Evolutionary conservation across 225 moss, liverwort and hornwort genomes (phyloP).

Genomic region (Bryum argenteum): DNA sequence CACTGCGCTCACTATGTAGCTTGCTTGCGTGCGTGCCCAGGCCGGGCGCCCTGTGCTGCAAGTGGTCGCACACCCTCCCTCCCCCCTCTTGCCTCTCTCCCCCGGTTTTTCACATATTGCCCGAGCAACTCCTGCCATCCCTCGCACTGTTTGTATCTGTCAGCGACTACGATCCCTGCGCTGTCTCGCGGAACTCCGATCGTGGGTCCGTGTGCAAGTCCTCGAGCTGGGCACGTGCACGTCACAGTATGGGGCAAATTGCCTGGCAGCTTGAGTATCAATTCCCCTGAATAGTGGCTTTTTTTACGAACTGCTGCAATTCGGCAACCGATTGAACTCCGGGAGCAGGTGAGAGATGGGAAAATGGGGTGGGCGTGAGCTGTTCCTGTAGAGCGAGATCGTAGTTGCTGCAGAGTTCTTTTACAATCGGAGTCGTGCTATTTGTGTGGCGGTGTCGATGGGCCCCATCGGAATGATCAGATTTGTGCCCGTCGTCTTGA

Average conservation of each 20-base stretch:
- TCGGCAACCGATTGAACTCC: background rate
- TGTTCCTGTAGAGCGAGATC: background rate
- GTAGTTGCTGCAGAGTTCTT: background rate
- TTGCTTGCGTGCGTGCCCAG: constrained; percentile 6
- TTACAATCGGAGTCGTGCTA: background rate
- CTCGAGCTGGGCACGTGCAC: background rate
- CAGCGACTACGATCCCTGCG: background rate
- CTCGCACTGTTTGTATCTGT: too few species aligned
- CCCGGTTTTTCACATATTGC: too few species aligned
- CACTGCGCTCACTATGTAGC: background rate
- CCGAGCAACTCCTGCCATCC: too few species aligned
- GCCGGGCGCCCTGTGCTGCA: background rate
- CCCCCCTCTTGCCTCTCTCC: too few species aligned
- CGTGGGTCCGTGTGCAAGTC: constrained; percentile 20
- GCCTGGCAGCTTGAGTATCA: background rate
- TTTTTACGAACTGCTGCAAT: background rate
- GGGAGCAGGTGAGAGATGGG: constrained; percentile 15
- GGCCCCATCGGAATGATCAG: background rate
- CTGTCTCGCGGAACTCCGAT: background rate
- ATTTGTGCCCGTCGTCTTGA: background rate
- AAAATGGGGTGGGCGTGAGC: background rate
- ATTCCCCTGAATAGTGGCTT: constrained; percentile 11
- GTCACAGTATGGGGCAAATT: background rate
- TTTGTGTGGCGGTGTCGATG: background rate
- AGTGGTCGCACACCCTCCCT: background rate